A percentile compares a stretch with the other conserved stretches of the same genome.
Conservation (phyloP, 352 stramenopile genomes). For the Globisporangium viniferum region DNA sequence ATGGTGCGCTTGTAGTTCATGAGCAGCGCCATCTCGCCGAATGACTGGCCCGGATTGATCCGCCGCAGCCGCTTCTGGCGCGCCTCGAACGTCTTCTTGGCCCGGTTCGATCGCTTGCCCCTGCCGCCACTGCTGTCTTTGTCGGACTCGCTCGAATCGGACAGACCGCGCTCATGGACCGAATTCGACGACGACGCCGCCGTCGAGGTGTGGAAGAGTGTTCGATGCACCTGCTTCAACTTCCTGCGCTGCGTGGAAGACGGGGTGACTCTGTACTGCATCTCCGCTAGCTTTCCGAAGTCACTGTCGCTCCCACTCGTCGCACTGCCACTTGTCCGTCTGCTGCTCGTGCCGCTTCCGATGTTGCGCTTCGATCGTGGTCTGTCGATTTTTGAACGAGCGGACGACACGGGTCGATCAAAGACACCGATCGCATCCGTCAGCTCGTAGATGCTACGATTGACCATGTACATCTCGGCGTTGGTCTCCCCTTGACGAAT, state of each 20-base stretch:
- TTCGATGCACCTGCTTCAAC: not conserved
- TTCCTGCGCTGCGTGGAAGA: not conserved
- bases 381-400: not conserved
- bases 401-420: not conserved
- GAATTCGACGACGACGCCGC: not conserved
- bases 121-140: not conserved
- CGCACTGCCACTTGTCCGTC: not conserved
- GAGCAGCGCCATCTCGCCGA: conserved; percentile 31
- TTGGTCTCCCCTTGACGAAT: conserved; percentile 45
- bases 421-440: conserved; percentile 2
- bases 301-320: not conserved
- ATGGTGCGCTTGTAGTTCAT: conserved; percentile 24
- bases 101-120: not conserved
- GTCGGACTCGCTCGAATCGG: conserved; percentile 1
- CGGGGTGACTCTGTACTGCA: conserved; percentile 1
- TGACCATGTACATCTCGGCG: conserved; percentile 68
- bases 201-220: not conserved
- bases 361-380: not conserved
- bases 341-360: not conserved
- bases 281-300: not conserved
- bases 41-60: conserved; percentile 22
- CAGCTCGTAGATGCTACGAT: conserved; percentile 52
- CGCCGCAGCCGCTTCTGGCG: conserved; percentile 6
- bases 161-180: not conserved
- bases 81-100: not conserved